Evolutionary conservation across 257 asterid genomes (phyloP).

Genomic region (Capsicum chinense): DNA sequence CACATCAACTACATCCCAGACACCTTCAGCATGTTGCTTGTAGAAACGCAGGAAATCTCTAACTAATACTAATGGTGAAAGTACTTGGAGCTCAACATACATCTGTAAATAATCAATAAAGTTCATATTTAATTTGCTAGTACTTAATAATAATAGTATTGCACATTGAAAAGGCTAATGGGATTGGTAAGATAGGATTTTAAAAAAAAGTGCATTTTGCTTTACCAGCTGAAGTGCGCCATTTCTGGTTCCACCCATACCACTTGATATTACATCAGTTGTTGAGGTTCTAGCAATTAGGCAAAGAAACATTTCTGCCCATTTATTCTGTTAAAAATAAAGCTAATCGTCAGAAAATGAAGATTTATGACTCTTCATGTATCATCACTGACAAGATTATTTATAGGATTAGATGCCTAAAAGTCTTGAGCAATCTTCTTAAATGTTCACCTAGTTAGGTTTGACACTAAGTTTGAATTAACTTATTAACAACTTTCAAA

Average conservation of each 20-base stretch:
- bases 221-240: constrained; percentile 84
- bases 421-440: not conserved
- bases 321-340: constrained; percentile 51
- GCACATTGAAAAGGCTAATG: not conserved
- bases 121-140: not conserved
- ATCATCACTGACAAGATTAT: not conserved
- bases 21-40: no score
- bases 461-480: not conserved
- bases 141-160: not conserved
- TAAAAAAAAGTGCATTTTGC: not conserved
- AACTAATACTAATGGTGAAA: no score
- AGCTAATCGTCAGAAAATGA: not conserved
- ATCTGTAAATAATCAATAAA: not conserved
- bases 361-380: not conserved
- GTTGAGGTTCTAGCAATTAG: constrained; percentile 56
- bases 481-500: not conserved
- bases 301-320: constrained; percentile 66
- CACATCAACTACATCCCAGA: no score
- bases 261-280: constrained; percentile 54
- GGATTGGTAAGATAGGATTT: not conserved
- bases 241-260: constrained; percentile 63
- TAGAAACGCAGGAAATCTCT: no score
- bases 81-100: no score
- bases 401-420: not conserved
- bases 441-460: constrained; percentile 14